phyloP scores from a whole-genome alignment of 2,329 filamentous ascomycete genomes.

The Fusarium denticulatum region DNA sequence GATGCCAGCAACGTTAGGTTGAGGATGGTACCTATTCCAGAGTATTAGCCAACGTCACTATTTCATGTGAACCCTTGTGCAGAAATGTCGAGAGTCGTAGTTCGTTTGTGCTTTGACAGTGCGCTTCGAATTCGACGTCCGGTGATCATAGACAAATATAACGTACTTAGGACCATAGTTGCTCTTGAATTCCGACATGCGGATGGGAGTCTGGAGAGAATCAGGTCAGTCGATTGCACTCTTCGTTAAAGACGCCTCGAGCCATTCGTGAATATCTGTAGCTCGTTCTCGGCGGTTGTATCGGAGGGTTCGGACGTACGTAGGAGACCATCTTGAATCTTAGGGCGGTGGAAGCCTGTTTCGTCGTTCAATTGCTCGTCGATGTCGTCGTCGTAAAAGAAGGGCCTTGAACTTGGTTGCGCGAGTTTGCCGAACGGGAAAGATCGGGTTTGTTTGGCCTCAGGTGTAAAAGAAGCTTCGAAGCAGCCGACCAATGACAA shows the following conservation, averaged over 20 bases:
- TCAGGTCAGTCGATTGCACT: constrained; percentile 45
- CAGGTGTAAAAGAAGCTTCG: constrained; percentile 41
- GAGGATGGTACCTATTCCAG: constrained; percentile 64
- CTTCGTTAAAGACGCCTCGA: not conserved
- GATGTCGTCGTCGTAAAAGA: constrained; percentile 43
- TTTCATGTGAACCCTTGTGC: not conserved
- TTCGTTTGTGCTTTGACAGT: not conserved
- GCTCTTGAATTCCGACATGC: constrained; percentile 66
- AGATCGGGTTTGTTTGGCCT: constrained; percentile 49
- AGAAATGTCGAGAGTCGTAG: not conserved
- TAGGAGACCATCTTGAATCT: constrained; percentile 54
- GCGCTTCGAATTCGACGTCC: constrained; percentile 1
- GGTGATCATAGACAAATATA: not conserved
- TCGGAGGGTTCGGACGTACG: constrained; percentile 44
- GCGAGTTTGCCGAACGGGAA: constrained; percentile 50
- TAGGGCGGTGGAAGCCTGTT: constrained; percentile 45
- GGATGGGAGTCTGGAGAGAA: constrained; percentile 56
- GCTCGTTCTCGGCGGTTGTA: not conserved
- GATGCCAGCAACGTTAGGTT: constrained; percentile 64
- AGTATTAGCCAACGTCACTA: constrained; percentile 43
- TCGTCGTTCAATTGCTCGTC: constrained; percentile 51
- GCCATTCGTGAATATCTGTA: constrained; percentile 10
- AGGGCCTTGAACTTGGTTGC: constrained; percentile 39
- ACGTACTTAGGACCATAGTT: constrained; percentile 73
- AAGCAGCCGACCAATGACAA: constrained; percentile 18